phyloP scores from a whole-genome alignment of 495 filamentous ascomycete species.

The Tuber aestivum region DNA sequence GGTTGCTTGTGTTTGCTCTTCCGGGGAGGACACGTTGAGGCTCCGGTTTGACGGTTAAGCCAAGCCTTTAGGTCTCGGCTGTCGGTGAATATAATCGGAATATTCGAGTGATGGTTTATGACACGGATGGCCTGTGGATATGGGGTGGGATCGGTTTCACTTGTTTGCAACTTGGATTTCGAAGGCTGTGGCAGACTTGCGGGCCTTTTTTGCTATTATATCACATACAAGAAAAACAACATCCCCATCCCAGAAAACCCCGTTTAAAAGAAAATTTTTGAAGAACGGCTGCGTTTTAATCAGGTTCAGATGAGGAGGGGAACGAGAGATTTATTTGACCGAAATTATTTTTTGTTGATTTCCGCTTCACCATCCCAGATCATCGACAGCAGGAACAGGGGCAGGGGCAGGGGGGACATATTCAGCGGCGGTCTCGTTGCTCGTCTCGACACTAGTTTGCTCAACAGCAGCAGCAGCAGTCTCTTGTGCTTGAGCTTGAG shows the following conservation, averaged over 20 bases:
- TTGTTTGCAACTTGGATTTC: neutral
- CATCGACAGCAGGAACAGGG: neutral
- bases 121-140: neutral
- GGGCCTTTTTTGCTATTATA: neutral
- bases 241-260: neutral
- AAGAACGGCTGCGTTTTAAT: neutral
- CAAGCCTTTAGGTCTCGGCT: neutral
- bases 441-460: constrained; percentile 45
- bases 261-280: neutral
- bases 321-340: constrained; percentile 22
- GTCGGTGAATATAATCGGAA: too few relatives aligned
- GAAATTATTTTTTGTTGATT: constrained; percentile 23
- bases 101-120: neutral
- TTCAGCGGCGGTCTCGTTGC: constrained; percentile 23
- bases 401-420: constrained; percentile 3
- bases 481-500: constrained; percentile 60
- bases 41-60: neutral
- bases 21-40: constrained; percentile 36
- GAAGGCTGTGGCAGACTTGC: neutral
- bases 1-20: constrained; percentile 5
- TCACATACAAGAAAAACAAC: neutral
- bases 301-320: neutral
- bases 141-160: neutral
- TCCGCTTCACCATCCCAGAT: constrained; percentile 26
- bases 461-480: constrained; percentile 52